Evolutionary conservation across 768 basidiomycete species (phyloP).

Genomic region (Mycena alexandri): DNA sequence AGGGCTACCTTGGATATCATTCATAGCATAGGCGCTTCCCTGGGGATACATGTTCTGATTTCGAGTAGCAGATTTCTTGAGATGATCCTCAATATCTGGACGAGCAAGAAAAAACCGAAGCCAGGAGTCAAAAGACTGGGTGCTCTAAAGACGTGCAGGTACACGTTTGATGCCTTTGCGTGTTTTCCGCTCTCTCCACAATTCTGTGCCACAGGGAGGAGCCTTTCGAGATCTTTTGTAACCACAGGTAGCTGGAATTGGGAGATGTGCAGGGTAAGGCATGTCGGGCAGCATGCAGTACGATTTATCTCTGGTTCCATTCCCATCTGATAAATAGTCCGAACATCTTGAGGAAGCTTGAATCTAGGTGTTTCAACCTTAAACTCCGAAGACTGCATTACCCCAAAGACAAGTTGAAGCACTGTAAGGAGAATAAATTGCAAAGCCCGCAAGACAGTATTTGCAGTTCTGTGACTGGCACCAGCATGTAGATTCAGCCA

Average conservation of each 20-base stretch:
- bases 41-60: neutral
- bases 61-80: neutral
- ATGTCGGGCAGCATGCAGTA: slow-evolving; percentile 35
- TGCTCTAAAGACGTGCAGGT: neutral
- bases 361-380: slow-evolving; percentile 16
- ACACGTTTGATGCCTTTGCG: slow-evolving; percentile 9
- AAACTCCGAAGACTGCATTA: neutral
- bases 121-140: slow-evolving; percentile 18
- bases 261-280: slow-evolving; percentile 1
- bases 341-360: slow-evolving; percentile 41
- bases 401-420: slow-evolving; percentile 1
- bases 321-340: slow-evolving; percentile 37
- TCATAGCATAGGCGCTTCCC: neutral
- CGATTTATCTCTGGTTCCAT: slow-evolving; percentile 42
- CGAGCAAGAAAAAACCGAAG: slow-evolving; percentile 10
- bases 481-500: slow-evolving; percentile 43
- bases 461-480: slow-evolving; percentile 37
- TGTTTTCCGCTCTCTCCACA: neutral
- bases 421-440: slow-evolving; percentile 34
- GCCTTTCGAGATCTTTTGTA: neutral
- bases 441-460: slow-evolving; percentile 38
- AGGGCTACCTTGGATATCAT: slow-evolving; percentile 33
- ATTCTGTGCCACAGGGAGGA: neutral
- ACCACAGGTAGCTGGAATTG: neutral
- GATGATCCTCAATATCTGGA: slow-evolving; percentile 4